Conservation (phyloP, 1,284 basidiomycete species). For the Rhodofomes roseus region DNA sequence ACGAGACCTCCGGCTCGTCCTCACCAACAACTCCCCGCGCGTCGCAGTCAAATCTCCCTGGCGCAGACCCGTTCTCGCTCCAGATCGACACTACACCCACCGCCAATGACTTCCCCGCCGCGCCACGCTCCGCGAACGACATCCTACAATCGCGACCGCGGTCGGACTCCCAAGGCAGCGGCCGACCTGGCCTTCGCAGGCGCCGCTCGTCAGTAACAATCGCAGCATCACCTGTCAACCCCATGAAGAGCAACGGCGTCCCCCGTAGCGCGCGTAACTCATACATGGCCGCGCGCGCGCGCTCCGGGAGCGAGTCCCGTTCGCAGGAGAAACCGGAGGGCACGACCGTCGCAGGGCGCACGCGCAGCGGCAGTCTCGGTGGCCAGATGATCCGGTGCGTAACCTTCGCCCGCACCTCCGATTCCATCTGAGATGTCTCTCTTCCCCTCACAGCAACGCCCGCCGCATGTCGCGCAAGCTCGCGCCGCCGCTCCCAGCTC, state of each 20-base stretch:
- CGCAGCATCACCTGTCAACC: conserved; percentile 21
- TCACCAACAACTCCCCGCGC: conserved; percentile 33
- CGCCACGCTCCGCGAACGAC: conserved; percentile 6
- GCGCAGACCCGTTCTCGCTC: not conserved
- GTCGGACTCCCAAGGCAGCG: conserved; percentile 9
- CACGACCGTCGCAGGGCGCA: conserved; percentile 19
- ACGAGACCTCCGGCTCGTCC: conserved; percentile 26
- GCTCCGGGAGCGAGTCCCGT: conserved; percentile 23
- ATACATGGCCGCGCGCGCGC: conserved; percentile 13
- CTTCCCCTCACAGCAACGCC: not conserved
- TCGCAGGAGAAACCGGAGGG: conserved; percentile 7
- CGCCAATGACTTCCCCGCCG: conserved; percentile 13
- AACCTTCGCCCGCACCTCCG: not conserved
- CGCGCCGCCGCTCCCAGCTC: conserved; percentile 11
- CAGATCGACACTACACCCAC: conserved; percentile 38
- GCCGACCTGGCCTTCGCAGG: conserved; percentile 25
- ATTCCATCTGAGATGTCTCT: not conserved
- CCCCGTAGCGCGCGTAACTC: conserved; percentile 19
- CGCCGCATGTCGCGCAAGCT: conserved; percentile 12
- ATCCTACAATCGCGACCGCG: conserved; percentile 12
- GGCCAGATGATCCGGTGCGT: conserved; percentile 20
- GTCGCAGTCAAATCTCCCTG: conserved; percentile 15
- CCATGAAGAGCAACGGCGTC: conserved; percentile 19
- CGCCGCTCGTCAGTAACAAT: conserved; percentile 26
- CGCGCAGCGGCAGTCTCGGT: conserved; percentile 28